Evolutionary conservation across 1,284 basidiomycete species (phyloP).

Genomic region (Ustilago shanxiensis): DNA sequence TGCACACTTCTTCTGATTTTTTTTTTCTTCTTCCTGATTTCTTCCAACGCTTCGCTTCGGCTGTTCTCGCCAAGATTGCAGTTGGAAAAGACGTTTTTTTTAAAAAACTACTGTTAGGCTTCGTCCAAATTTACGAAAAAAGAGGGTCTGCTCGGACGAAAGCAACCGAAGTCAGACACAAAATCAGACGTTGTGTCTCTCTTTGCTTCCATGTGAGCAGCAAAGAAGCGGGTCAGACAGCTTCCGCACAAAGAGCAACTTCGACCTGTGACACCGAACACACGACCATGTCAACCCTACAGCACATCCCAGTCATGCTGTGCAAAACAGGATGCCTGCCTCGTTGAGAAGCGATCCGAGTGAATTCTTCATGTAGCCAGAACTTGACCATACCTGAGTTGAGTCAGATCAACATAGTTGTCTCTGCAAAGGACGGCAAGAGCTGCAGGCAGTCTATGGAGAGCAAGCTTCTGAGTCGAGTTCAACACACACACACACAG

Average conservation of each 20-base stretch:
- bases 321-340: too few species aligned
- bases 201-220: slow-evolving; percentile 2
- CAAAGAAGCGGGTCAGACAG: not conserved
- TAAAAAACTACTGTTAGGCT: not conserved
- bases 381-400: too few species aligned
- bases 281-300: not conserved
- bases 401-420: too few species aligned
- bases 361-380: too few species aligned
- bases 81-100: not conserved
- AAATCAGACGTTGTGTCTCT: too few species aligned
- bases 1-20: slow-evolving; percentile 16
- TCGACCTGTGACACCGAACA: not conserved
- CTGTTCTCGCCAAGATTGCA: not conserved
- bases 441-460: too few species aligned
- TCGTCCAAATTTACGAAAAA: not conserved
- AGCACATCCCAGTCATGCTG: too few species aligned
- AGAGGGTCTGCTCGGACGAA: slow-evolving; percentile 29
- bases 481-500: too few species aligned
- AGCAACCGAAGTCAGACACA: slow-evolving; percentile 17
- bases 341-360: too few species aligned
- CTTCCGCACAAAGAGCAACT: not conserved
- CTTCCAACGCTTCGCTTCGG: not conserved
- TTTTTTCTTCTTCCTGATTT: slow-evolving; percentile 13
- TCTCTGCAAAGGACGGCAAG: too few species aligned
- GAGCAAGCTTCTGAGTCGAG: too few species aligned